Base-by-base conservation (phyloP, 768 basidiomycete genomes). In the Pisolithus marmoratus region DNA sequence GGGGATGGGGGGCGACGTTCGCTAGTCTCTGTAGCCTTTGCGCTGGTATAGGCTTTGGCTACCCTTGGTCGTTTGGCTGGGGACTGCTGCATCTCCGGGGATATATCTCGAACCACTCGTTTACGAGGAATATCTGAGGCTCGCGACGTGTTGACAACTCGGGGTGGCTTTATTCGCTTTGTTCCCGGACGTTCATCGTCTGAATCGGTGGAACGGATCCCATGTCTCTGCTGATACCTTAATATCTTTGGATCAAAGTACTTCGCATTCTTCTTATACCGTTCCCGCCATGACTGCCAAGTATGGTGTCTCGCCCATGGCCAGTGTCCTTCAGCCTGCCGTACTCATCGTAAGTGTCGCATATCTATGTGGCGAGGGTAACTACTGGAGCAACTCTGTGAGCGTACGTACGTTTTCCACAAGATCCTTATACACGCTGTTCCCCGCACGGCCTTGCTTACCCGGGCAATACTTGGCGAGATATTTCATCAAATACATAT, bases 231-330 rank as follows among this genome's bases (percentile, higher is more conserved):
- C 50, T 74, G 74, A 52, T 75, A 76, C 8, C 41, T 59, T 36
- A 46, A 55, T 37, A 85, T 83, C n/a, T 43, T 47, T 2, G 9
- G 24, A 53, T 84, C 74, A 48, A 81, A 83, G 0, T 56, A 22
- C 0, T 34, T 57, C 37, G 69, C 46, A 46, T 84, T 70, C 54
- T 71, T 79, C 54, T 61, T 68, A 56, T 85, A 86, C 17, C 76
- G 72, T 43, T 80, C 75, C 22, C 81, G 76, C 85, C 85, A 86
- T 4, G 82, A 82, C n/a, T 72, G 71, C 79, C 73, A 80, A 3
- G 81, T 3, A 61, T 84, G 85, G 6, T 62, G 65, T 17, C 46
- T 54, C n/a, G 74, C 64, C 80, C 82, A 85, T 11, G 71, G 64
- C 80, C 82, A 84, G 53, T 61, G 65, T 0, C 59, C 57, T 0